Percentiles rank a stretch among this genome's conserved stretches.
Conservation (phyloP, 208 protist species). For the Strigomonas galati region DNA sequence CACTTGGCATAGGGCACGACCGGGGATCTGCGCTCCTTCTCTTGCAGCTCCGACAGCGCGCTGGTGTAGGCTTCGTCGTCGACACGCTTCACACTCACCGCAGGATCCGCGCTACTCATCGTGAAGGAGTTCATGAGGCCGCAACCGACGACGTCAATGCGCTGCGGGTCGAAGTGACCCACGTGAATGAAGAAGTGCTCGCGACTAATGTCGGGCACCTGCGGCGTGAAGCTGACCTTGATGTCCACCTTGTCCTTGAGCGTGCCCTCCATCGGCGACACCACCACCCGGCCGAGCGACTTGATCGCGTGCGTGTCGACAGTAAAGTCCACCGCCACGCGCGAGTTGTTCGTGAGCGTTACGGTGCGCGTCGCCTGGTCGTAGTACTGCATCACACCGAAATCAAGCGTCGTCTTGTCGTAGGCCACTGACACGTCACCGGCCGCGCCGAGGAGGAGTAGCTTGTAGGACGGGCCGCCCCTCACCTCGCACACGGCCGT, state of each 20-base stretch:
- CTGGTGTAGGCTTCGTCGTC: not conserved
- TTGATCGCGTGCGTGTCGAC: constrained; percentile 57
- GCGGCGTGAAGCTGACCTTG: constrained; percentile 72
- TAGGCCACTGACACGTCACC: constrained; percentile 80
- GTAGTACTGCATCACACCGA: constrained; percentile 86
- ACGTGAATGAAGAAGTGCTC: constrained; percentile 87
- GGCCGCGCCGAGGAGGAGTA: constrained; percentile 76
- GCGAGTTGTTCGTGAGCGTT: constrained; percentile 87
- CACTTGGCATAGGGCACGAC: constrained; percentile 13
- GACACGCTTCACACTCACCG: constrained; percentile 9
- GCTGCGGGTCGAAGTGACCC: constrained; percentile 92
- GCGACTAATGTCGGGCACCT: constrained; percentile 79
- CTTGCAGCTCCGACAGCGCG: constrained; percentile 6
- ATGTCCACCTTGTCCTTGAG: constrained; percentile 74
- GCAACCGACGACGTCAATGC: constrained; percentile 67
- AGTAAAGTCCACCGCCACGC: constrained; percentile 80
- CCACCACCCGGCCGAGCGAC: constrained; percentile 51
- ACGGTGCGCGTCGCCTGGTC: constrained; percentile 60
- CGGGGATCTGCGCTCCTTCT: constrained; percentile 2
- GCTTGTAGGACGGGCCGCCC: constrained; percentile 89
- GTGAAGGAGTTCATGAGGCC: constrained; percentile 67
- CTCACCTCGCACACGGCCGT: constrained; percentile 87
- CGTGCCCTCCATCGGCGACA: constrained; percentile 67
- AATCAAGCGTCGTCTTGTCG: constrained; percentile 86
- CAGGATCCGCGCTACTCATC: constrained; percentile 29